phyloP scores from a whole-genome alignment of 306 rosid genomes.

The Glycine soja region DNA sequence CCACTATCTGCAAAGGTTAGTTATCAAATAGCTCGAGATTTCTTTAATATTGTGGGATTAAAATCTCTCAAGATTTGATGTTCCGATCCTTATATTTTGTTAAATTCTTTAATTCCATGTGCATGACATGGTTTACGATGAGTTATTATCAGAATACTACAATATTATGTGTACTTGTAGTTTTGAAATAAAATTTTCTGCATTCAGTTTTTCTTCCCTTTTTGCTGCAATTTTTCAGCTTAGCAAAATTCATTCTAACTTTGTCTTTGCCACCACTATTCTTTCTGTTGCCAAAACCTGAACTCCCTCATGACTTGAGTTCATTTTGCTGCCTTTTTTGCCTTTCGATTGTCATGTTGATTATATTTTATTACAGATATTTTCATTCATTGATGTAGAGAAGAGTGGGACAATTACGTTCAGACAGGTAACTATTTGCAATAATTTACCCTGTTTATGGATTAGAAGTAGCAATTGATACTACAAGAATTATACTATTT shows the following conservation, averaged over 20 bases:
- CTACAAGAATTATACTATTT: conserved; percentile 7
- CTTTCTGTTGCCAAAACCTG: conserved; percentile 29
- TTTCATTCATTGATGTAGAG: conserved; percentile 76
- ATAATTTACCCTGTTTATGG: conserved; percentile 19
- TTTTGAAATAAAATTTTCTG: conserved; percentile 15
- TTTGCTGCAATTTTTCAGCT: conserved; percentile 7
- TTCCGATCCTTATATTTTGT: conserved; percentile 16
- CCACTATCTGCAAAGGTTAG: conserved; percentile 78
- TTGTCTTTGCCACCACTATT: not conserved
- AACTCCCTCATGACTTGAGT: conserved; percentile 2
- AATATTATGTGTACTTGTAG: conserved; percentile 21
- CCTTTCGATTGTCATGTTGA: conserved; percentile 21
- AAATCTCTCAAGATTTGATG: conserved; percentile 19
- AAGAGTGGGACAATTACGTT: conserved; percentile 72
- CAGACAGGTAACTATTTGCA: conserved; percentile 66
- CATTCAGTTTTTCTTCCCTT: conserved; percentile 19
- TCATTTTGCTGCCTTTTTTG: conserved; percentile 8
- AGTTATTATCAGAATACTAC: conserved; percentile 18
- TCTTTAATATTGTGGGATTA: conserved; percentile 24
- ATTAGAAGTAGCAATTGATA: not conserved
- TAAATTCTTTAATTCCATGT: not conserved
- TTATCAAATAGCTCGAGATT: conserved; percentile 28
- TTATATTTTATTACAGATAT: conserved; percentile 63
- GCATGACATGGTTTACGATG: conserved; percentile 7
- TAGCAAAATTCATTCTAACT: conserved; percentile 11